These are phyloP conservation scores for Penicillium flavigenum DNA, from an alignment of 495 filamentous ascomycete genomes.

Conservation along the genomic window DNA sequence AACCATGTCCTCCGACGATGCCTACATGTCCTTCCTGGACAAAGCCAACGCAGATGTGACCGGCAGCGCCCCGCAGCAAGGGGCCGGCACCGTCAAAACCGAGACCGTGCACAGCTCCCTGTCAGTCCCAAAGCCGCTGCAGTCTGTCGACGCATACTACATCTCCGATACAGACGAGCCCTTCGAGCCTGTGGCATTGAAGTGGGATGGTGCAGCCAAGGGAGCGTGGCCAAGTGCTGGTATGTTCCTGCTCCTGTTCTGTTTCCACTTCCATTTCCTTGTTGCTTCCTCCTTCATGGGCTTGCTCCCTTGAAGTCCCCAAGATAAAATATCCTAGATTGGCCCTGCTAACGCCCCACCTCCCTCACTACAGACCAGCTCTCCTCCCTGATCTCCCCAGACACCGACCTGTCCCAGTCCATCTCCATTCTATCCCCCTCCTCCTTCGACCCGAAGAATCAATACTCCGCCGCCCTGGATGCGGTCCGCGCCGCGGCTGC, in stretches of 20 bases:
- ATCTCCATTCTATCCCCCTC: conserved; percentile 38
- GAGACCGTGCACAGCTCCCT: conserved; percentile 49
- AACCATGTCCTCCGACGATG: conserved; percentile 73
- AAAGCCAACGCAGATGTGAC: conserved; percentile 75
- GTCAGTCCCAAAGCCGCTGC: conserved; percentile 56
- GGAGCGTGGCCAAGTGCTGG: conserved; percentile 62
- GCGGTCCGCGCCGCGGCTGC: conserved; percentile 39
- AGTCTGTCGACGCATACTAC: conserved; percentile 63
- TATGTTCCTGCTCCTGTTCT: conserved; percentile 31
- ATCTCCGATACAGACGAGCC: conserved; percentile 80
- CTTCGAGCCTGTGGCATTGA: conserved; percentile 71
- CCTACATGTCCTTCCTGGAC: conserved; percentile 77
- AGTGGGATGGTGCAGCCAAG: conserved; percentile 52
- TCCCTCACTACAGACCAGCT: conserved; percentile 32
- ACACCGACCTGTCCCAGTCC: conserved; percentile 29
- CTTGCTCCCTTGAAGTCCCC: not conserved
- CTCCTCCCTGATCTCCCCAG: conserved; percentile 40
- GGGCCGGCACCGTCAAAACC: conserved; percentile 41
- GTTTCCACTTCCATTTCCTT: not conserved
- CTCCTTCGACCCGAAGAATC: conserved; percentile 45
- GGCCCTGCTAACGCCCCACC: not conserved
- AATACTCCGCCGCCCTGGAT: conserved; percentile 31
- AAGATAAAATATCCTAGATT: not conserved
- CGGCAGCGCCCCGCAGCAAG: conserved; percentile 33
- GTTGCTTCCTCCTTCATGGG: conserved; percentile 12